Evolutionary conservation across 495 filamentous ascomycete genomes (phyloP), one percentile per base, ranked within the genome.

Genomic region (Aspergillus diversus): DNA sequence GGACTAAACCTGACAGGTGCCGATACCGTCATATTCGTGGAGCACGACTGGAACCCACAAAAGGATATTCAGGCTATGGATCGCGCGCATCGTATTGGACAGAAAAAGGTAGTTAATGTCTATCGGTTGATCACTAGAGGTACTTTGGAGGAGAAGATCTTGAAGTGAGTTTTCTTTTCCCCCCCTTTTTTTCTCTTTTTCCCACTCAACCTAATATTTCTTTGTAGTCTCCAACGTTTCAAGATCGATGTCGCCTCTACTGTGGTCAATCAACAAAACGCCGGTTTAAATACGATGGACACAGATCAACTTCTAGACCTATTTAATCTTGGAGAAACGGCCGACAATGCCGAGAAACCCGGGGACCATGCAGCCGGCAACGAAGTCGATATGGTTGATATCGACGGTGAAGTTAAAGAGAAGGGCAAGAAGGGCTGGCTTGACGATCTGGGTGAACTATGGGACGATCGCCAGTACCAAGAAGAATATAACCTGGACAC

Each of bases 31-130:
- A 99, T 98, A 66, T 99, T 99, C 70, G 96, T 99, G 32, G 95
- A 99, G 77, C 95, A 99, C 75, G 95, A 99, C 75, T 99, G 95
- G 95, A 99, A 99, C 71, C 95, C 95, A 35, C 96, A 98, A 72
- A 96, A 97, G 76, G 95, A 99, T 77, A 85, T 99, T 67, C 95
- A 99, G 74, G 95, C 95, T 66, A 99, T 99, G 95, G 95, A 99
- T 71, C 92, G 95, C 52, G 95, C 96, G 9, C 95, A 99, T 79
- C 89, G 95, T 68, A 99, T 99, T 66, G 95, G 95, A 5, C 95
- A 99, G 81, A 97, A 97, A 88, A 97, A 97, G 82, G 94, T 97
- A 17, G 95, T 99, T 61, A 99, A 99, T 72, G 95, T 99, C n/a
- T 99, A 98, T 74, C 91, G 95, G 27, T 80, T 99, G 68, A 91